A percentile compares a stretch with the other conserved stretches of the same genome.
Evolutionary conservation across 164 flowering plant genomes (phyloP).

Genomic region (Macadamia integrifolia): DNA sequence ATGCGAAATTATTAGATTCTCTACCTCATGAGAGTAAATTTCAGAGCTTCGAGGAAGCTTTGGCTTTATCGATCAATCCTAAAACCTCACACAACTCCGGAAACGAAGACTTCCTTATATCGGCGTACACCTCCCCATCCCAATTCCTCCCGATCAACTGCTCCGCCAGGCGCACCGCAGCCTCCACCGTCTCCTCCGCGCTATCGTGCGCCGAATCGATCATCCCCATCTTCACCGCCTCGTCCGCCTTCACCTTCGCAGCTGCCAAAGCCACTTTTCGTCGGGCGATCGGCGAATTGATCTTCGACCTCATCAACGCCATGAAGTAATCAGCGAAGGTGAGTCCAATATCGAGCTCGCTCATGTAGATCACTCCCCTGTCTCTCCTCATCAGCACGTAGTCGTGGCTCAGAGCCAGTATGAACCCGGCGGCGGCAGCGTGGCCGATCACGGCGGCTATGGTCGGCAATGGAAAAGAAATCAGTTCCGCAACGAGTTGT

Average conservation of each 20-base stretch:
- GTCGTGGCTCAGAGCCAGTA: constrained; percentile 70
- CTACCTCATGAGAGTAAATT: too few relatives aligned
- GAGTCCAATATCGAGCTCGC: constrained; percentile 65
- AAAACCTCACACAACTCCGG: constrained; percentile 25
- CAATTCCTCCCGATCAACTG: constrained; percentile 47
- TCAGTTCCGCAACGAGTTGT: constrained; percentile 38
- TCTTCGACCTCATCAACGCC: constrained; percentile 35
- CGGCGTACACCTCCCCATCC: constrained; percentile 59
- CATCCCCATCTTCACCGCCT: constrained; percentile 45
- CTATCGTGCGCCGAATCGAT: constrained; percentile 42
- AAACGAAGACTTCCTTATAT: constrained; percentile 35
- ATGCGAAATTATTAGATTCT: too few relatives aligned
- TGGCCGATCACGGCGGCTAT: constrained; percentile 85
- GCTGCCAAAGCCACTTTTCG: constrained; percentile 45
- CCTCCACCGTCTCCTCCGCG: constrained; percentile 48
- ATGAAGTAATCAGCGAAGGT: constrained; percentile 16
- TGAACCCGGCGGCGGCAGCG: constrained; percentile 75
- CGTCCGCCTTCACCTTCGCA: constrained; percentile 46
- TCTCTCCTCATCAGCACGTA: constrained; percentile 69
- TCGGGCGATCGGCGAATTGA: constrained; percentile 27
- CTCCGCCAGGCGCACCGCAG: constrained; percentile 46
- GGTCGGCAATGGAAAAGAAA: constrained; percentile 79
- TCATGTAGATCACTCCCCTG: constrained; percentile 74
- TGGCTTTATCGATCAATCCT: constrained; percentile 21
- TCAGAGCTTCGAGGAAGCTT: neutral